Base-by-base conservation (phyloP, 148 eudicot species). In the Arctostaphylos glauca region DNA sequence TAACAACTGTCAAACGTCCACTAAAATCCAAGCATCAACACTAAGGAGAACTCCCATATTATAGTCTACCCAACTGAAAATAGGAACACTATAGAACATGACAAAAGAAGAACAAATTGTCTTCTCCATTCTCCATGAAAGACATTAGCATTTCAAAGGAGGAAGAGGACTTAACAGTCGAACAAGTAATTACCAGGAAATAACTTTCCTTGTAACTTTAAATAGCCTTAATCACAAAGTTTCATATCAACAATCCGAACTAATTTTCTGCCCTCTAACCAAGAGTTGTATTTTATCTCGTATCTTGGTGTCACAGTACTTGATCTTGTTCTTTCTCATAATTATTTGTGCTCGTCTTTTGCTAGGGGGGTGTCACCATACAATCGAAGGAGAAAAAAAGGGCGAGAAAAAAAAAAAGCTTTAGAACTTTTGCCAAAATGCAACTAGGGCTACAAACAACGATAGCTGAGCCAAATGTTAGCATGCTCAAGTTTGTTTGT, bases 181-280 rank as follows among this genome's bases (percentile, higher is more conserved):
- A 5, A 31, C 10, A 67, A 9, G 6, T 67, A 31, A 38, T 67
- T 13, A 67, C 43, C 73, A 25, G 31, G 16, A 67, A 67, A 25
- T 4, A 25, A 38, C 18, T 4, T 67, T 38, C 18, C 46, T 2
- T 5, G 74, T 41, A 43, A 16, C n/a, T 16, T 70, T 5, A 70
- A 70, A 41, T 70, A 15, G 49, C 74, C 74, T 43, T 14, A 70
- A 41, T 70, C 74, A 70, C 74, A 70, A 41, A 70, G 15, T 46
- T 31, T 48, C 4, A 72, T 43, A 43, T 15, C 19, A 53, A 74
- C 31, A n/a, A 14, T 74, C 54, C 9, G 18, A 46, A 74, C 47
- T 74, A 74, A 74, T 47, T 74, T 19, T n/a, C 4, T 3, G 3
- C 23, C 55, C 21, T 48, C 56, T 6, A 48, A 48, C 52, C n/a